Percentiles rank a stretch among this genome's conserved stretches.
phyloP scores from a whole-genome alignment of 2,329 filamentous ascomycete genomes.

The Fusarium sp. region DNA sequence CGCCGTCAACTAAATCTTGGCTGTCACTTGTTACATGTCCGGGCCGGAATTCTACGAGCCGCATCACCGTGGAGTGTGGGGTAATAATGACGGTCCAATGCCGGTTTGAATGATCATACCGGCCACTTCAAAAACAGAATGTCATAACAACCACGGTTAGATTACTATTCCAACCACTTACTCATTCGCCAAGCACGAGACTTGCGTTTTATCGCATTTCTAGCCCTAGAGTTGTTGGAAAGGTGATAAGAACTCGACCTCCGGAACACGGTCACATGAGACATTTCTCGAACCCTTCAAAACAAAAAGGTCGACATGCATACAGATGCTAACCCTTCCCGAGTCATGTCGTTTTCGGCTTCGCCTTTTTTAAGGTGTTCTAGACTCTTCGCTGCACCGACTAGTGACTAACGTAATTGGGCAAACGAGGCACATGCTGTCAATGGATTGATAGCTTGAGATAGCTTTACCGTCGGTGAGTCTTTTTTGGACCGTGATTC shows the following conservation, averaged over 20 bases:
- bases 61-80: not conserved
- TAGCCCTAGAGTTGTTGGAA: not conserved
- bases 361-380: not conserved
- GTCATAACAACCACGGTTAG: not conserved
- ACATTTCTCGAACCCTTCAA: no score
- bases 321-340: not conserved
- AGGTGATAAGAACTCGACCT: not conserved
- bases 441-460: not conserved
- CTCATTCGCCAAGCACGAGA: rapidly evolving
- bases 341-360: not conserved
- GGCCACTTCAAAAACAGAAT: not conserved
- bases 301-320: not conserved
- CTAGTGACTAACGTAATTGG: not conserved
- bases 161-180: not conserved
- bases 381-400: not conserved
- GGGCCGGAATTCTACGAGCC: not conserved
- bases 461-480: not conserved
- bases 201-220: rapidly evolving
- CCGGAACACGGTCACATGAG: not conserved
- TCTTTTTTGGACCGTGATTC: not conserved
- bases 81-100: not conserved
- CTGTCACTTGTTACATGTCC: not conserved
- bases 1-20: not conserved
- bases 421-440: not conserved
- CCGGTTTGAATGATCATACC: not conserved